phyloP scores from a whole-genome alignment of 2,329 filamentous ascomycete genomes.

The Ophiostoma montium region DNA sequence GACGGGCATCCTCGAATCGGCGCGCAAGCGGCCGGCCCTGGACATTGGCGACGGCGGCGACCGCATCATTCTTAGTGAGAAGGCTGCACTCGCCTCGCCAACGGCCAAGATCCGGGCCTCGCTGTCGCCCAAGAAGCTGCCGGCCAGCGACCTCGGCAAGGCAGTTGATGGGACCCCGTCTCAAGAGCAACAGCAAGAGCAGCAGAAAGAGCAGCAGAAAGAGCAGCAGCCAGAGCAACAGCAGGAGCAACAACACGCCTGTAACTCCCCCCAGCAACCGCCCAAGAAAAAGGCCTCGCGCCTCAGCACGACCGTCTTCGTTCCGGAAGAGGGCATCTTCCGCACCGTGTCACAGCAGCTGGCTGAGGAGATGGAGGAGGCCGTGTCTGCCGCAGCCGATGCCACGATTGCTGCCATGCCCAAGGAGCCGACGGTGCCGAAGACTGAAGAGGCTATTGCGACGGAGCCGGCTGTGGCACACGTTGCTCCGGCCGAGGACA shows the following conservation, averaged over 20 bases:
- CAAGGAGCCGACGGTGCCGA: slow-evolving; percentile 10
- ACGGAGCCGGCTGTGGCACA: background rate
- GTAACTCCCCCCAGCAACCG: slow-evolving; percentile 1
- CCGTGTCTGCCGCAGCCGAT: slow-evolving; percentile 15
- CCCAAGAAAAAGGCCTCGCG: background rate
- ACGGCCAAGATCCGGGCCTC: slow-evolving; percentile 15
- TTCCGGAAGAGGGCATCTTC: slow-evolving; percentile 49
- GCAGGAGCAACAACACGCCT: background rate
- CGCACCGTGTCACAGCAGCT: slow-evolving; percentile 43
- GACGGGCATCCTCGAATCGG: slow-evolving; percentile 16
- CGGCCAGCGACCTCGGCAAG: slow-evolving; percentile 22
- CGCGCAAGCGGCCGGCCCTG: slow-evolving; percentile 24
- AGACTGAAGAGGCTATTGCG: too few species aligned
- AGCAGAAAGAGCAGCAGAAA: background rate
- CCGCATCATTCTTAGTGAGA: slow-evolving; percentile 27
- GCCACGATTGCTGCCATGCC: slow-evolving; percentile 13
- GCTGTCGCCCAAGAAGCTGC: slow-evolving; percentile 14
- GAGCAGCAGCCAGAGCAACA: too few species aligned
- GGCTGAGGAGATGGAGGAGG: slow-evolving; percentile 27
- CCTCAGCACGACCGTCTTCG: slow-evolving; percentile 40
- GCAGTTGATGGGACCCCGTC: too few species aligned
- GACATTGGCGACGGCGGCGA: slow-evolving; percentile 29
- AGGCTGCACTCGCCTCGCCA: slow-evolving; percentile 13
- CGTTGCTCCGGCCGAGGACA: slow-evolving; percentile 9
- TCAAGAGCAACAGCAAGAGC: background rate